Conservation (phyloP, 306 rosid genomes). For the Casuarina glauca region DNA sequence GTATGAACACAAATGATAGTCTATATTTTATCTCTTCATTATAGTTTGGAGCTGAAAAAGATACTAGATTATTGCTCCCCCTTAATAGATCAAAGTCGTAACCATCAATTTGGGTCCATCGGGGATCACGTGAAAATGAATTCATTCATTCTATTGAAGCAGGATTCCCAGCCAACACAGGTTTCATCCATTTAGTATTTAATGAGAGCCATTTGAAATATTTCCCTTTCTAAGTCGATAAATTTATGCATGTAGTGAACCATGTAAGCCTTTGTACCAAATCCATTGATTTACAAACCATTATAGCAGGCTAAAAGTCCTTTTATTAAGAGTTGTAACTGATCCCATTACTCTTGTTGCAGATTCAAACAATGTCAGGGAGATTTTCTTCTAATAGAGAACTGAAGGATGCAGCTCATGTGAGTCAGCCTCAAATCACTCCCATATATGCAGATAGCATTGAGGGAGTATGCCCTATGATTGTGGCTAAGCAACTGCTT, state of each 20-base stretch:
- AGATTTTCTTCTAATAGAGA: slow-evolving; percentile 42
- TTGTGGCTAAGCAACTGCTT: slow-evolving; percentile 20
- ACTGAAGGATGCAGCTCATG: slow-evolving; percentile 37
- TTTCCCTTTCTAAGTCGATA: not conserved
- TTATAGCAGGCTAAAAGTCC: slow-evolving; percentile 13
- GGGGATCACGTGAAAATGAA: not conserved
- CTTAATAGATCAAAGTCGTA: not conserved
- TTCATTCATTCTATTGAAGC: not conserved
- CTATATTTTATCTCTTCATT: not conserved
- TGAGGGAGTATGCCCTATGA: not conserved
- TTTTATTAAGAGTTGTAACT: slow-evolving; percentile 4
- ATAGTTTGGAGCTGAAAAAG: not conserved
- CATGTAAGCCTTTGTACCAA: not conserved
- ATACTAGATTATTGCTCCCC: not conserved
- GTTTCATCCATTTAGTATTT: not conserved
- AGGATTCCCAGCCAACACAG: not conserved
- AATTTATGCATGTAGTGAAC: not conserved
- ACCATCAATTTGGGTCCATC: not conserved
- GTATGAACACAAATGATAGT: not conserved
- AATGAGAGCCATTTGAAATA: not conserved
- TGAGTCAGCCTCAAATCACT: slow-evolving; percentile 39
- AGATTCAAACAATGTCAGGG: slow-evolving; percentile 69
- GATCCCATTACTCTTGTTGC: slow-evolving; percentile 27
- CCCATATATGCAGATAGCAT: slow-evolving; percentile 42
- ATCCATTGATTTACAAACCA: not conserved